A percentile compares a stretch with the other conserved stretches of the same genome.
These are phyloP conservation scores for Verticillium longisporum DNA, from an alignment of 2,329 filamentous ascomycete species.

Conservation along the genomic window DNA sequence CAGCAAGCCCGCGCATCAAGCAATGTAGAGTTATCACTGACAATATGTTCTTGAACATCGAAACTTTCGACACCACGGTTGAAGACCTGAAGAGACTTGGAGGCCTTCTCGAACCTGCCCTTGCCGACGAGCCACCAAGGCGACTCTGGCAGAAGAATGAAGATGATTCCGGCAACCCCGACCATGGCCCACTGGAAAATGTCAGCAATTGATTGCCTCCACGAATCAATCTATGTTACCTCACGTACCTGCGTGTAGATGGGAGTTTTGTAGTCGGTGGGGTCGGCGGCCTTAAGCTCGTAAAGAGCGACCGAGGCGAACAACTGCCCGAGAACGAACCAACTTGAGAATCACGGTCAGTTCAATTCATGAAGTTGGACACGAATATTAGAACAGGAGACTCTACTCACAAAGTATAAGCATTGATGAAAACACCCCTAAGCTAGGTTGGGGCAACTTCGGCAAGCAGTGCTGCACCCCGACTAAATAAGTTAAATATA, in stretches of 20 bases:
- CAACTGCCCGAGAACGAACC: conserved; percentile 34
- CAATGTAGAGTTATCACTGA: conserved; percentile 4
- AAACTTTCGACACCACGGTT: conserved; percentile 23
- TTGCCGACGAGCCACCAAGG: conserved; percentile 29
- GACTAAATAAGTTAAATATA: no score
- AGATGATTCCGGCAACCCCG: conserved; percentile 26
- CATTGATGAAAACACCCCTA: conserved; percentile 28
- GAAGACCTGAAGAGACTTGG: conserved; percentile 17
- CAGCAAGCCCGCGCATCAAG: not conserved
- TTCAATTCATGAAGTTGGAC: not conserved
- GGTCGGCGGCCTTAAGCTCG: conserved; percentile 19
- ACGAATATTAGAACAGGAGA: not conserved
- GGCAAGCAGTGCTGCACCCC: no score
- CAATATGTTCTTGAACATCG: conserved; percentile 23
- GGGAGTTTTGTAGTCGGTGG: conserved; percentile 25
- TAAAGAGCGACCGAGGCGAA: conserved; percentile 33
- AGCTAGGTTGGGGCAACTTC: conserved; percentile 31
- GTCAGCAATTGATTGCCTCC: not conserved
- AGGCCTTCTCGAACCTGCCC: conserved; percentile 22
- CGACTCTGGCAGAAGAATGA: conserved; percentile 26
- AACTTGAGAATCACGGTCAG: conserved; percentile 14
- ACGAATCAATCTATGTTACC: not conserved
- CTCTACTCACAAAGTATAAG: conserved; percentile 25
- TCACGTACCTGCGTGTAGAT: conserved; percentile 30
- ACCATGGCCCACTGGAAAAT: conserved; percentile 30